Evolutionary conservation across 345 rosid species (phyloP).

Genomic region (Abelmoschus esculentus): DNA sequence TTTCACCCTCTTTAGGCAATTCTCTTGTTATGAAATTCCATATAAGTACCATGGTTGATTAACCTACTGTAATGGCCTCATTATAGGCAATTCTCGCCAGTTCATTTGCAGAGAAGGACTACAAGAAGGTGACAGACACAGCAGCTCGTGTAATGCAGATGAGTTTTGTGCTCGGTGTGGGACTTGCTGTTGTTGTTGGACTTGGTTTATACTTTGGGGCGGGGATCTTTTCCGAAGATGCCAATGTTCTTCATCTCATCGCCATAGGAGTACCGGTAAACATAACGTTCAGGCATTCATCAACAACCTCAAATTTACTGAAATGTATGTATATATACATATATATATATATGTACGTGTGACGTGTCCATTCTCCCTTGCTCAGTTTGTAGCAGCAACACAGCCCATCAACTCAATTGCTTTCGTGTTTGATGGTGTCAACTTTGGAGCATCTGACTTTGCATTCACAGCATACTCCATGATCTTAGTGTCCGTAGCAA

Average conservation of each 20-base stretch:
- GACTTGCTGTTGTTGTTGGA: slow-evolving; percentile 65
- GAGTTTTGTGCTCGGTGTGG: slow-evolving; percentile 74
- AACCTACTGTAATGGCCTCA: background rate
- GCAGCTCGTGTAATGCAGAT: slow-evolving; percentile 74
- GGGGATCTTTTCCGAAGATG: slow-evolving; percentile 56
- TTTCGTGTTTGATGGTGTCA: slow-evolving; percentile 87
- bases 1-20: too few species aligned
- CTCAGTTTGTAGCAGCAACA: slow-evolving; percentile 91
- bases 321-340: too few species aligned
- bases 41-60: background rate
- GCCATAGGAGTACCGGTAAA: slow-evolving; percentile 65
- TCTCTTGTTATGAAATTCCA: background rate
- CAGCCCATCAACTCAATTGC: slow-evolving; percentile 89
- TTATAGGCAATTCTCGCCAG: slow-evolving; percentile 76
- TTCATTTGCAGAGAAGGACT: slow-evolving; percentile 79
- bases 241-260: slow-evolving; percentile 57
- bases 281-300: slow-evolving; percentile 14
- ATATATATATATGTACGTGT: too few species aligned
- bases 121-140: slow-evolving; percentile 50
- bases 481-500: slow-evolving; percentile 58
- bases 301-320: background rate
- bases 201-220: slow-evolving; percentile 31
- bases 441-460: slow-evolving; percentile 95
- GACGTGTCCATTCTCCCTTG: too few species aligned
- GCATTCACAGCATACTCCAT: slow-evolving; percentile 86